Evolutionary conservation across 495 filamentous ascomycete genomes (phyloP).

Genomic region (Neurospora pannonica): DNA sequence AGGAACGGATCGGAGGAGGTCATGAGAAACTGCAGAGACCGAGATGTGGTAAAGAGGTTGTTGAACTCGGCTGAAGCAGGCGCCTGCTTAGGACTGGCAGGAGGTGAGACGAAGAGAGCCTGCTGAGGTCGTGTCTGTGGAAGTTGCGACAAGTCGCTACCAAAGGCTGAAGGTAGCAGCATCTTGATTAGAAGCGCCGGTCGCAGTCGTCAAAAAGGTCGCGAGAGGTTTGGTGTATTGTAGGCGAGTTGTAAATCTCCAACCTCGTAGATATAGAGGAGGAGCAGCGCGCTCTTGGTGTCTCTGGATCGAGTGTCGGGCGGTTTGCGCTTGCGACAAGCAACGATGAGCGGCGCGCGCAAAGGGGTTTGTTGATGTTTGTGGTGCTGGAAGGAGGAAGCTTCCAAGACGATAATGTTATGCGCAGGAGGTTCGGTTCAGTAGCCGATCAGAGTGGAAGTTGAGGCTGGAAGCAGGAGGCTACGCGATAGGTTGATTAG

Average conservation of each 20-base stretch:
- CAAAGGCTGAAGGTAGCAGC: conserved; percentile 63
- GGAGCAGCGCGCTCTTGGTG: background rate
- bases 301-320: background rate
- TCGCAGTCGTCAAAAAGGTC: background rate
- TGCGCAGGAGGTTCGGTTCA: background rate
- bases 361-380: background rate
- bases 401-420: background rate
- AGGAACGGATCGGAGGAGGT: conserved; percentile 27
- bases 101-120: conserved; percentile 51
- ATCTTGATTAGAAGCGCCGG: conserved; percentile 25
- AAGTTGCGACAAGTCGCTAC: conserved; percentile 53
- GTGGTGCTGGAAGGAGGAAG: background rate
- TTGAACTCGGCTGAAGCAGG: conserved; percentile 43
- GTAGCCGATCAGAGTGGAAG: background rate
- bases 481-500: background rate
- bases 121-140: conserved; percentile 42
- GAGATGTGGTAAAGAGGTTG: conserved; percentile 59
- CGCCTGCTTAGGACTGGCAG: conserved; percentile 52
- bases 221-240: background rate
- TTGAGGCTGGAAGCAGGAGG: background rate
- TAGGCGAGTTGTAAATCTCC: background rate
- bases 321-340: background rate
- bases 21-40: conserved; percentile 61
- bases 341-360: background rate
- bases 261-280: background rate